A percentile compares a stretch with the other conserved stretches of the same genome.
Evolutionary conservation across 345 rosid species (phyloP).

Genomic region (Carallia pectinifolia): DNA sequence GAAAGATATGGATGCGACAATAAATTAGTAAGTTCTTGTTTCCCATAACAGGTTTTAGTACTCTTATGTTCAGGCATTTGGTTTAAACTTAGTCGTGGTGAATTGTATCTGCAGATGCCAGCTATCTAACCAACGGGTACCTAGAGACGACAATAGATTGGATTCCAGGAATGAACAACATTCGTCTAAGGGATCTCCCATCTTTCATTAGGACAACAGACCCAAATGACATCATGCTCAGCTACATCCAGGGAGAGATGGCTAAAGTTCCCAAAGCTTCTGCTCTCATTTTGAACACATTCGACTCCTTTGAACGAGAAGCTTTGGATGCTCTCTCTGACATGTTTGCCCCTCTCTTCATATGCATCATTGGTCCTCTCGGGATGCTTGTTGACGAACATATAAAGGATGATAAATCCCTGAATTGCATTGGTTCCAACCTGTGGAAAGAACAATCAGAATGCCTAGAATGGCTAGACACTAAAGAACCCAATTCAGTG

Average conservation of each 20-base stretch:
- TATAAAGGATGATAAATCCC: not conserved
- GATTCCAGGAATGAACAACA: constrained; percentile 45
- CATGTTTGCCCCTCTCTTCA: constrained; percentile 1
- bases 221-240: constrained; percentile 33
- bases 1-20: too few relatives aligned
- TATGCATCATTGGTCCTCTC: constrained; percentile 26
- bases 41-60: not conserved
- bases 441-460: constrained; percentile 11
- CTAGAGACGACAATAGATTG: constrained; percentile 41
- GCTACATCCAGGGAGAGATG: constrained; percentile 13
- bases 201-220: constrained; percentile 36
- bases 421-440: not conserved
- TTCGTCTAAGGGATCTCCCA: constrained; percentile 48
- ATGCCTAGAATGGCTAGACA: constrained; percentile 7
- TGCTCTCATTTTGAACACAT: constrained; percentile 42
- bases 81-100: not conserved
- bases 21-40: too few relatives aligned
- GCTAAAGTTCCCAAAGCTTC: constrained; percentile 30
- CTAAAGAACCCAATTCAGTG: constrained; percentile 9
- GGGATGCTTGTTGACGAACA: constrained; percentile 11
- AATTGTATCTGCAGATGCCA: constrained; percentile 29
- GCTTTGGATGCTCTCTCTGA: constrained; percentile 25
- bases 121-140: constrained; percentile 27
- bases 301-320: constrained; percentile 32
- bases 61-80: not conserved